Conservation (phyloP, 1,139 yeast genomes). For the Yamadazyma atlantica region DNA sequence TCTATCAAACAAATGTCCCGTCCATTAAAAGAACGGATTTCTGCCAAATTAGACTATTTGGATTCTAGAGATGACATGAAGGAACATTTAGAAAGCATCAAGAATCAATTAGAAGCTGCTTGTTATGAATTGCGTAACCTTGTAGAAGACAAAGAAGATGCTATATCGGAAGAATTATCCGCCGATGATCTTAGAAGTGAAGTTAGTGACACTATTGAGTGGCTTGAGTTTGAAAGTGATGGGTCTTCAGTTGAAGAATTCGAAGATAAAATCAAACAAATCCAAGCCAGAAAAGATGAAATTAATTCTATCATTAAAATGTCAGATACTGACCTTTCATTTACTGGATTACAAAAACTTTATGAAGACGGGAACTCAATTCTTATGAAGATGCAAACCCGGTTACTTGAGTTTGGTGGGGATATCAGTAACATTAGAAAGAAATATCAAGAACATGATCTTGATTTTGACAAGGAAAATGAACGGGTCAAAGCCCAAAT, state of each 20-base stretch:
- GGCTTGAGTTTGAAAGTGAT: slow-evolving; percentile 79
- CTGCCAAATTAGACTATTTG: slow-evolving; percentile 30
- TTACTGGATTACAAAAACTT: slow-evolving; percentile 35
- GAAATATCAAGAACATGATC: slow-evolving; percentile 39
- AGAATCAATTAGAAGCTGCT: slow-evolving; percentile 56
- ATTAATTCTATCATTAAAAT: slow-evolving; percentile 25
- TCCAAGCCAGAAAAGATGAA: slow-evolving; percentile 20
- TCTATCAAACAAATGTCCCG: slow-evolving; percentile 47
- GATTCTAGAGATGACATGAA: slow-evolving; percentile 48
- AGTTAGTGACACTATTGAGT: slow-evolving; percentile 59
- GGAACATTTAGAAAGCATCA: slow-evolving; percentile 44
- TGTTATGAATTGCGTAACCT: slow-evolving; percentile 57
- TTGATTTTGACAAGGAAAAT: slow-evolving; percentile 53
- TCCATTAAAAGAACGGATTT: slow-evolving; percentile 35
- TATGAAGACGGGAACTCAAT: slow-evolving; percentile 40
- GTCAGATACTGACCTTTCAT: slow-evolving; percentile 33
- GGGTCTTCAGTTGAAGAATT: slow-evolving; percentile 47
- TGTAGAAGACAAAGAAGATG: slow-evolving; percentile 49
- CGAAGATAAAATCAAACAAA: slow-evolving; percentile 22
- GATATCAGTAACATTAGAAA: slow-evolving; percentile 41
- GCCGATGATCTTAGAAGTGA: slow-evolving; percentile 21
- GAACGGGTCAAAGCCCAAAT: slow-evolving; percentile 36
- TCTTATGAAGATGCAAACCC: slow-evolving; percentile 43
- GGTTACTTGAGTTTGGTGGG: slow-evolving; percentile 44
- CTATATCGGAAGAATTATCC: slow-evolving; percentile 35